phyloP scores from a whole-genome alignment of 306 rosid genomes.

The Cucumis hystrix region DNA sequence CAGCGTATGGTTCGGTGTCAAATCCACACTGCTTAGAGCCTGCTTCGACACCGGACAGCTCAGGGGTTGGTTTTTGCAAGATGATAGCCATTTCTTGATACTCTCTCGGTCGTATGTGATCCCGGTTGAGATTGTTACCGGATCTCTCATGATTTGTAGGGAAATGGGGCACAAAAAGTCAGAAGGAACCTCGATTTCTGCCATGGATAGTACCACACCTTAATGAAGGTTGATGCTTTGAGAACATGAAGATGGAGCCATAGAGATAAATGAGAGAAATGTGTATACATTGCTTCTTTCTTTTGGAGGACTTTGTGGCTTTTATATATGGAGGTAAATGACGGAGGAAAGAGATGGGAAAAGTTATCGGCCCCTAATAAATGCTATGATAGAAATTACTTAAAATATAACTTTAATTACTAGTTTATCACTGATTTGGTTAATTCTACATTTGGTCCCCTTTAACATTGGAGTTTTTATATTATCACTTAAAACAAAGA shows the following conservation, averaged over 20 bases:
- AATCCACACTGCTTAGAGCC: background rate
- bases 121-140: constrained; percentile 61
- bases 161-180: constrained; percentile 81
- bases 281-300: background rate
- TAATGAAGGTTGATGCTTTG: background rate
- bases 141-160: constrained; percentile 65
- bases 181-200: constrained; percentile 41
- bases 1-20: constrained; percentile 31
- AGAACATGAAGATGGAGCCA: background rate
- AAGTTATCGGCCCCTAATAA: no score
- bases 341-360: background rate
- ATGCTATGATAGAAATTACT: no score
- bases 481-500: no score
- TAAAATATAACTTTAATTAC: no score
- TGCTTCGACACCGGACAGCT: constrained; percentile 31
- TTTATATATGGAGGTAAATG: background rate
- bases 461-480: no score
- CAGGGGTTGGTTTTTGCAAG: constrained; percentile 31
- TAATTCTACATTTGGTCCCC: no score
- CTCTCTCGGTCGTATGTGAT: constrained; percentile 62
- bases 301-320: background rate
- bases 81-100: constrained; percentile 58
- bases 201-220: background rate
- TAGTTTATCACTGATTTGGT: no score
- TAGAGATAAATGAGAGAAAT: background rate